Percentiles rank a stretch among this genome's conserved stretches.
phyloP scores from a whole-genome alignment of 768 basidiomycete species.

The Arthromyces matolae region DNA sequence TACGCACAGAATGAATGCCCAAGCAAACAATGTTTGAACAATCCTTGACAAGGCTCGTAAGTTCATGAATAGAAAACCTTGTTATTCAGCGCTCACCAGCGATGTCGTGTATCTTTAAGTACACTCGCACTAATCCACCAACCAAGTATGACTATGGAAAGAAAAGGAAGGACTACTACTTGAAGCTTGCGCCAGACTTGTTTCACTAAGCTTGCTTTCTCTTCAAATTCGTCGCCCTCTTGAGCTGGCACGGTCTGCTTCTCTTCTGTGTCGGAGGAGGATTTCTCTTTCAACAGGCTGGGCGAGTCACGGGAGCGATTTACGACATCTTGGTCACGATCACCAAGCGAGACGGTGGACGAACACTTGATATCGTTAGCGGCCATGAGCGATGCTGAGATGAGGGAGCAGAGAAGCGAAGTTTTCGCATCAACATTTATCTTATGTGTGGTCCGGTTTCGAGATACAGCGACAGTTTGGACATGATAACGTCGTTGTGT shows the following conservation, averaged over 20 bases:
- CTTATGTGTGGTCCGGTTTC: no score
- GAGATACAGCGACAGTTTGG: no score
- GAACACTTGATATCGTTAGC: slow-evolving; percentile 7
- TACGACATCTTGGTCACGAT: slow-evolving; percentile 11
- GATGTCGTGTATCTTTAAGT: slow-evolving; percentile 62
- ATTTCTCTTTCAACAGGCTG: slow-evolving; percentile 21
- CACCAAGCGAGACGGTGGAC: slow-evolving; percentile 11
- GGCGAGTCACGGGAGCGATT: slow-evolving; percentile 23
- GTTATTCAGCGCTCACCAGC: slow-evolving; percentile 48
- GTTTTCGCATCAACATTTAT: no score
- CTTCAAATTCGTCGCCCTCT: slow-evolving; percentile 6
- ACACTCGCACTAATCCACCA: slow-evolving; percentile 86
- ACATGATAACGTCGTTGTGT: no score
- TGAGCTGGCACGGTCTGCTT: slow-evolving; percentile 5
- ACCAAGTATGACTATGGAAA: slow-evolving; percentile 64
- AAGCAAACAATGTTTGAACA: slow-evolving; percentile 77
- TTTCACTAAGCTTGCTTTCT: neutral
- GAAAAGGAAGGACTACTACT: slow-evolving; percentile 44
- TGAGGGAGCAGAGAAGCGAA: neutral
- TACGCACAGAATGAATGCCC: slow-evolving; percentile 73
- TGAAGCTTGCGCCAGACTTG: slow-evolving; percentile 25
- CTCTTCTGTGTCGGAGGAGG: slow-evolving; percentile 11
- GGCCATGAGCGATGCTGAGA: neutral
- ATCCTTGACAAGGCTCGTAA: slow-evolving; percentile 44
- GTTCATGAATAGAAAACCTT: slow-evolving; percentile 4